These are phyloP conservation scores for Phytophthora cryptogea DNA, from an alignment of 352 stramenopile species.

Conservation along the genomic window DNA sequence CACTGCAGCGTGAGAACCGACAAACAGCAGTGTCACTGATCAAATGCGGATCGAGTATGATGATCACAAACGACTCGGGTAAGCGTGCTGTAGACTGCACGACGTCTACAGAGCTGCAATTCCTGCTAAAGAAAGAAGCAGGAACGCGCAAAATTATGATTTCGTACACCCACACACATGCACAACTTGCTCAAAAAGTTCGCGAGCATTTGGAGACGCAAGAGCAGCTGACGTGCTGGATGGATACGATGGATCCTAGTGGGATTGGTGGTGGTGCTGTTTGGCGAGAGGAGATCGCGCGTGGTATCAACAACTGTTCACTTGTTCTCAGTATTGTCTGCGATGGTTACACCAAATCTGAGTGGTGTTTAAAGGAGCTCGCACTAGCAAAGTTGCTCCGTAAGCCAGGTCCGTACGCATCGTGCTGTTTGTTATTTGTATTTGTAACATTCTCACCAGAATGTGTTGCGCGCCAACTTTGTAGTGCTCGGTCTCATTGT, in stretches of 20 bases:
- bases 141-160: conserved; percentile 83
- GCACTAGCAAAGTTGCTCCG: conserved; percentile 74
- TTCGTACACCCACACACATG: conserved; percentile 77
- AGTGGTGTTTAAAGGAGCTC: conserved; percentile 85
- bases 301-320: conserved; percentile 74
- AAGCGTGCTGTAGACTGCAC: conserved; percentile 82
- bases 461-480: conserved; percentile 3
- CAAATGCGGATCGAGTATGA: conserved; percentile 73
- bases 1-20: conserved; percentile 68
- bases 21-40: conserved; percentile 71
- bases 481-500: conserved; percentile 59
- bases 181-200: conserved; percentile 60
- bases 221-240: conserved; percentile 72
- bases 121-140: conserved; percentile 75
- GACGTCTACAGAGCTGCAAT: conserved; percentile 77
- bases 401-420: conserved; percentile 45
- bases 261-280: conserved; percentile 76
- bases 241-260: conserved; percentile 85
- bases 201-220: conserved; percentile 67
- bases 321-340: conserved; percentile 76
- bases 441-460: neutral
- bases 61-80: conserved; percentile 60
- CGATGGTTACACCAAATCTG: conserved; percentile 71
- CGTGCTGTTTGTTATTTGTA: neutral
- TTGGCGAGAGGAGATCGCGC: conserved; percentile 83